Base-by-base conservation (phyloP, 306 rosid genomes). In the Vigna nakashimae region DNA sequence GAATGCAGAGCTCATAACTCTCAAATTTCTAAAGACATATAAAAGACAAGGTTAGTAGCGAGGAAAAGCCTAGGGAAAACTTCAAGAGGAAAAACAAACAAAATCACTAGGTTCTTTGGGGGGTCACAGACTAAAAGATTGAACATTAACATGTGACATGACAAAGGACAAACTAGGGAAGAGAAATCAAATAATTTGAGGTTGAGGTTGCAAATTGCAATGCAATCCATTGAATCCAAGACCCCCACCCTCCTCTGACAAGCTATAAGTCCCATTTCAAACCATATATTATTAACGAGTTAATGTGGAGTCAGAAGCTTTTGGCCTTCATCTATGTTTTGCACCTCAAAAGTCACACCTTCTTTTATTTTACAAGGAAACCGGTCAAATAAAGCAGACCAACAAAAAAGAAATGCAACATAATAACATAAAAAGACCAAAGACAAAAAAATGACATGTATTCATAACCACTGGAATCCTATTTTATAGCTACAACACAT, bases 111-210 rank as follows among this genome's bases (percentile, higher is more conserved):
- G 22, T 55, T 74, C 70, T 28, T 77, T 30, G 78, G 65, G 83
- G 55, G 71, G 79, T 74, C 83, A 76, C 80, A 80, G 79, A 30
- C 46, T 76, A 32, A 34, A 16, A 74, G 24, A 78, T 82, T 79
- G 68, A 87, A 87, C 90, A 86, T 43, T 42, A 84, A 79, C 93
- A 89, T 87, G 93, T 86, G 96, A 89, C 79, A 79, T 70, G 67
- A 75, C 38, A 76, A 53, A 64, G 86, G 93, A 87, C 96, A 84
- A 82, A 76, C 72, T 82, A 73, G 85, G 84, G 84, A 85, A 80
- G 18, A 78, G 12, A 84, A 75, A 80, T 78, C 48, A 84, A 76
- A 45, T 30, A 64, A 73, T 79, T 69, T 64, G 9, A 55, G 45
- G 7, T 48, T 77, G 63, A 55, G 60, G 69, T 32, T 73, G 73